These are phyloP conservation scores for Hypocreales sp. DNA, from an alignment of 2,329 filamentous ascomycete species.

Conservation along the genomic window DNA sequence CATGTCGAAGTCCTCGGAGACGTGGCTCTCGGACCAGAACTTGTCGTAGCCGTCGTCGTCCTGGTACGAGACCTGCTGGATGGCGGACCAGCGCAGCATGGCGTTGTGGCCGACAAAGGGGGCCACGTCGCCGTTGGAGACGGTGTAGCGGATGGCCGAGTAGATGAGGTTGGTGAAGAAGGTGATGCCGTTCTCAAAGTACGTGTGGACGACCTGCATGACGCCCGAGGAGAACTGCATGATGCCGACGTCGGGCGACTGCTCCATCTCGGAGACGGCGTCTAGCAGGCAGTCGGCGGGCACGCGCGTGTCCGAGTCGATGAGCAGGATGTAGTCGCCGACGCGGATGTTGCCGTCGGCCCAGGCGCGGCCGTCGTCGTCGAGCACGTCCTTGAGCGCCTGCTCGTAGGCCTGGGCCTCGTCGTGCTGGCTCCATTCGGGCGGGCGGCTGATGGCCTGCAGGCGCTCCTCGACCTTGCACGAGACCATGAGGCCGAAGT, in stretches of 20 bases:
- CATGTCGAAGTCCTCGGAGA: constrained; percentile 75
- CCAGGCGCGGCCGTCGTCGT: constrained; percentile 56
- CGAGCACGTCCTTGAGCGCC: constrained; percentile 49
- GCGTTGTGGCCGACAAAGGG: constrained; percentile 75
- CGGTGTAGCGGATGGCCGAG: constrained; percentile 62
- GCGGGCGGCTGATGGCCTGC: constrained; percentile 34
- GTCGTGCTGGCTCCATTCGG: constrained; percentile 52
- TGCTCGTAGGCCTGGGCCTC: constrained; percentile 52
- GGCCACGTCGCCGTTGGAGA: constrained; percentile 61
- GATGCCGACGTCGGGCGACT: constrained; percentile 62
- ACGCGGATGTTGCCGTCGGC: constrained; percentile 76
- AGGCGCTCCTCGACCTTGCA: constrained; percentile 59
- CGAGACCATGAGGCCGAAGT: constrained; percentile 52
- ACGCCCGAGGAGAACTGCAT: constrained; percentile 65
- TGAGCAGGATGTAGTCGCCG: constrained; percentile 63
- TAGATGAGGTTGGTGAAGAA: constrained; percentile 65
- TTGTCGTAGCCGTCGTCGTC: constrained; percentile 61
- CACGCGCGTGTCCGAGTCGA: constrained; percentile 68
- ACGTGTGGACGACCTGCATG: constrained; percentile 64
- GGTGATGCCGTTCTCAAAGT: constrained; percentile 55
- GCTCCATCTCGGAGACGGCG: constrained; percentile 69
- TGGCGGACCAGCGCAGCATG: constrained; percentile 58
- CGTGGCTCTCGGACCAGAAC: constrained; percentile 69
- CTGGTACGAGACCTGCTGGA: constrained; percentile 56
- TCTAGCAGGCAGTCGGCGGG: constrained; percentile 65